Percentiles rank a stretch among this genome's conserved stretches.
phyloP scores from a whole-genome alignment of 345 rosid genomes.

The Euphorbia tirucalli region DNA sequence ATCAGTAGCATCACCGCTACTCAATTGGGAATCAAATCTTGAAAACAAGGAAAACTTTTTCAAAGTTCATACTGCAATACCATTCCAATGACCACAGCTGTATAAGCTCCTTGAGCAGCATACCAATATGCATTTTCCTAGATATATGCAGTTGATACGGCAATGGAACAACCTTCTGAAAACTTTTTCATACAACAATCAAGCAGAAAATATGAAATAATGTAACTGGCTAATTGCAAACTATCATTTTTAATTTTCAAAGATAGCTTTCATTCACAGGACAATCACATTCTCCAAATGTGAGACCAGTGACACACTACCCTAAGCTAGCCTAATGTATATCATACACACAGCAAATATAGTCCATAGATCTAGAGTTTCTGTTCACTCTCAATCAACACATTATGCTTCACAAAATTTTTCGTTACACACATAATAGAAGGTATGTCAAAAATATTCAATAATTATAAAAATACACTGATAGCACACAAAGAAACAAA shows the following conservation, averaged over 20 bases:
- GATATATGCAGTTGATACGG: neutral
- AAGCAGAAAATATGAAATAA: constrained; percentile 4
- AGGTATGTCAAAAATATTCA: too few relatives aligned
- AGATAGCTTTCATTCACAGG: neutral
- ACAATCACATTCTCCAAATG: neutral
- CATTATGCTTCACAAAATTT: too few relatives aligned
- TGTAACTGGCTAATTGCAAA: neutral
- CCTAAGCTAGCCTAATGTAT: neutral
- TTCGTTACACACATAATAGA: too few relatives aligned
- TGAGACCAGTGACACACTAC: neutral
- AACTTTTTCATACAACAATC: neutral
- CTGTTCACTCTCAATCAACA: too few relatives aligned
- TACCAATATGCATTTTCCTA: neutral
- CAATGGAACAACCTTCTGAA: neutral
- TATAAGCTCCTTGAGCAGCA: neutral
- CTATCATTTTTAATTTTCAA: neutral
- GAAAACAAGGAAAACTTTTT: neutral
- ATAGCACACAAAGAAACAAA: too few relatives aligned
- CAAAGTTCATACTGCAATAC: neutral
- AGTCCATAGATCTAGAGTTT: too few relatives aligned
- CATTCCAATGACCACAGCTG: neutral
- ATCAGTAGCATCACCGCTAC: neutral
- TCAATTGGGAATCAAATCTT: neutral
- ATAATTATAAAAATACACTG: too few relatives aligned
- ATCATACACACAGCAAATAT: neutral